These are phyloP conservation scores for Oleoguttula mirabilis DNA, from an alignment of 495 filamentous ascomycete species.

Conservation along the genomic window DNA sequence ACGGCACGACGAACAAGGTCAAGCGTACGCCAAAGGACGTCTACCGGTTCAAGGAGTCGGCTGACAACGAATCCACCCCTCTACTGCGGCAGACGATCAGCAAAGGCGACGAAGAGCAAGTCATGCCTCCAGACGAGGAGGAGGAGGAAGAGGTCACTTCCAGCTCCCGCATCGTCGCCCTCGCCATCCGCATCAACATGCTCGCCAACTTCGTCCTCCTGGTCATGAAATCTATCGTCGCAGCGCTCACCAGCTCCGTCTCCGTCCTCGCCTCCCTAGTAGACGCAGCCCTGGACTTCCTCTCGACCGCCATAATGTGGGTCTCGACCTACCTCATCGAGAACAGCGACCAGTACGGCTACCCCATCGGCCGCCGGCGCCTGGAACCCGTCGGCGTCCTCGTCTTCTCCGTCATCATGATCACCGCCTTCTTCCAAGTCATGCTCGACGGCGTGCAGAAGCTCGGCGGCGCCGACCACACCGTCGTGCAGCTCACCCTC, in stretches of 20 bases:
- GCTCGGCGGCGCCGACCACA: constrained; percentile 48
- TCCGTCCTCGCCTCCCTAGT: constrained; percentile 83
- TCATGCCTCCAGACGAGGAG: constrained; percentile 28
- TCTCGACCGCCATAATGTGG: constrained; percentile 80
- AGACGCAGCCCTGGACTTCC: constrained; percentile 76
- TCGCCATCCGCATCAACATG: constrained; percentile 80
- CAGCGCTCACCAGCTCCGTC: constrained; percentile 66
- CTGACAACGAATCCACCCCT: constrained; percentile 46
- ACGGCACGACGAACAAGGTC: constrained; percentile 35
- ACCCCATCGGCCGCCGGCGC: constrained; percentile 66
- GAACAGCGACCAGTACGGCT: constrained; percentile 63
- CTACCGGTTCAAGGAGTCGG: constrained; percentile 43
- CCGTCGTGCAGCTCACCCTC: constrained; percentile 59
- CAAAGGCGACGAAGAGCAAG: constrained; percentile 24
- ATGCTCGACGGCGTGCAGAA: constrained; percentile 57
- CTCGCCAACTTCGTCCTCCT: constrained; percentile 71
- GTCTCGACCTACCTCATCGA: constrained; percentile 63
- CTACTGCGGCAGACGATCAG: constrained; percentile 36
- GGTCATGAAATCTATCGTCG: constrained; percentile 66
- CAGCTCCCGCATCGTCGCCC: constrained; percentile 51
- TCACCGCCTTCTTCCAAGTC: constrained; percentile 81
- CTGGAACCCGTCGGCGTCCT: constrained; percentile 45
- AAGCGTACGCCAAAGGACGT: constrained; percentile 72
- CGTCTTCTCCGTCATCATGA: constrained; percentile 44
- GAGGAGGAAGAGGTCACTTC: constrained; percentile 49